Evolutionary conservation across 1,284 basidiomycete genomes (phyloP).

Genomic region (Rhodotorula sp.): DNA sequence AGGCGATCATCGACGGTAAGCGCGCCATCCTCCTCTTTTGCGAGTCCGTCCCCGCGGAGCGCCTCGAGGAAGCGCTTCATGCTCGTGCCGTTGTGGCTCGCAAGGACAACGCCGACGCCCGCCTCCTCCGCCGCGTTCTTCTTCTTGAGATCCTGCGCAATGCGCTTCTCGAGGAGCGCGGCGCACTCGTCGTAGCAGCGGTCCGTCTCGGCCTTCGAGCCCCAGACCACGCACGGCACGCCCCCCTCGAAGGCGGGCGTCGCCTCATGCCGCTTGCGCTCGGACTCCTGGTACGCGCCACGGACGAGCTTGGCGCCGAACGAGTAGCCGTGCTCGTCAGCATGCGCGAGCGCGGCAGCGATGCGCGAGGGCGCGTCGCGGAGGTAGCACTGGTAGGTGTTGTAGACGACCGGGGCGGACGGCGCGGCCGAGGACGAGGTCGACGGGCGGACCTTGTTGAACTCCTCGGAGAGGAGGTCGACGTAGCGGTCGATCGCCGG

Average conservation of each 20-base stretch:
- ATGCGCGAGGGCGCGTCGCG: conserved; percentile 35
- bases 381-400: conserved; percentile 46
- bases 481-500: conserved; percentile 45
- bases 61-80: conserved; percentile 35
- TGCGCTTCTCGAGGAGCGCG: conserved; percentile 62
- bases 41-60: conserved; percentile 35
- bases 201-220: conserved; percentile 73
- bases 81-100: conserved; percentile 46
- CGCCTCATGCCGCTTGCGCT: conserved; percentile 54
- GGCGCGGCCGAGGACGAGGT: conserved; percentile 2
- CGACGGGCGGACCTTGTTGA: conserved; percentile 37
- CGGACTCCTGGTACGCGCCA: conserved; percentile 86
- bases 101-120: conserved; percentile 36
- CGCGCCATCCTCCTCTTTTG: conserved; percentile 24
- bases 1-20: conserved; percentile 40
- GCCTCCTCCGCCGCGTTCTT: background rate
- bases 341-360: conserved; percentile 47
- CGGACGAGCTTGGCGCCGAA: conserved; percentile 93
- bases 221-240: conserved; percentile 66
- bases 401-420: conserved; percentile 44
- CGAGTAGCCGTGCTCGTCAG: conserved; percentile 68
- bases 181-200: conserved; percentile 73
- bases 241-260: conserved; percentile 46
- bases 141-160: conserved; percentile 51
- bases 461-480: conserved; percentile 42